Percentiles rank a stretch among this genome's conserved stretches.
Conservation (phyloP, 1,284 basidiomycete species). For the Stereum hirsutum region DNA sequence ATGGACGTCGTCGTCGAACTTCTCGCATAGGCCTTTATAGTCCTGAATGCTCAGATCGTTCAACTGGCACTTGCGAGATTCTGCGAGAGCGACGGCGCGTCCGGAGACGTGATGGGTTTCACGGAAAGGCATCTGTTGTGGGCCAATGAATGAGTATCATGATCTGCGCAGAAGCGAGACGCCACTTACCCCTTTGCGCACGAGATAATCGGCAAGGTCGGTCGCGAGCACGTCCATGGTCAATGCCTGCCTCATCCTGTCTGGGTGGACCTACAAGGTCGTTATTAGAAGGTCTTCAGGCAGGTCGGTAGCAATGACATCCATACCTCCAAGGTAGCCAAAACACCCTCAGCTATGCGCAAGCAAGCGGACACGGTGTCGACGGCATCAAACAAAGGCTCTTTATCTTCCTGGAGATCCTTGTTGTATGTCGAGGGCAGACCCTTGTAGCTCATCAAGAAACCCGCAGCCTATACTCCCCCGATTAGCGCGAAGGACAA, state of each 20-base stretch:
- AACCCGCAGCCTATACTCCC: conserved; percentile 82
- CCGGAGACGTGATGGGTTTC: conserved; percentile 99
- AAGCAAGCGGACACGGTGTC: conserved; percentile 88
- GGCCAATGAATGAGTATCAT: neutral
- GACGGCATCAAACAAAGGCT: conserved; percentile 91
- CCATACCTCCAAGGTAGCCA: conserved; percentile 78
- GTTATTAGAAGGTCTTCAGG: neutral
- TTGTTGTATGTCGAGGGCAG: conserved; percentile 99
- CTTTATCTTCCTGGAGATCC: conserved; percentile 98
- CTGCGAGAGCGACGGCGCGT: conserved; percentile 90
- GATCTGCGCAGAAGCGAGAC: neutral
- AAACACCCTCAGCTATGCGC: conserved; percentile 90
- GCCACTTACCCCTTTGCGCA: conserved; percentile 85
- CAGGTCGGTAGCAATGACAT: conserved; percentile 3
- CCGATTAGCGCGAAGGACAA: conserved; percentile 1
- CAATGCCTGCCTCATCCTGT: conserved; percentile 85
- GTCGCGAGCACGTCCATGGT: conserved; percentile 98
- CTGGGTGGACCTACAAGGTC: conserved; percentile 64
- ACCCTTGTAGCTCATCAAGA: conserved; percentile 96
- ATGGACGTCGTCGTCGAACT: conserved; percentile 79
- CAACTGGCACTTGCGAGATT: conserved; percentile 73
- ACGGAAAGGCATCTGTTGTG: conserved; percentile 77
- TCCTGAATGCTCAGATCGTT: conserved; percentile 77
- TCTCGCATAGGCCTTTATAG: conserved; percentile 66
- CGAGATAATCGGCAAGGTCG: conserved; percentile 95